Evolutionary conservation across 257 asterid genomes (phyloP).

Genomic region (Solanum corneliomulleri): DNA sequence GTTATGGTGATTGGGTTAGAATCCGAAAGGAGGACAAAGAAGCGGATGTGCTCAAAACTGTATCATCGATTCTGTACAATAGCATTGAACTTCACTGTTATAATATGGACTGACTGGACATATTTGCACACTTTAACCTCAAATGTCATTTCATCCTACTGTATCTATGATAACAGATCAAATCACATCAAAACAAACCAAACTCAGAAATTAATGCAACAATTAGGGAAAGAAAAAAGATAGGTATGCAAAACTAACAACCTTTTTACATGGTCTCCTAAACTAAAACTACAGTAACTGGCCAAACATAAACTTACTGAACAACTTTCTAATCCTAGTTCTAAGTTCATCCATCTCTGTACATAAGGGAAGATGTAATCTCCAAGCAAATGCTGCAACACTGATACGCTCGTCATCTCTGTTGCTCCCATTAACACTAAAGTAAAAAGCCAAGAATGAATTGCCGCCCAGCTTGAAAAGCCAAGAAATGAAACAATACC

Average conservation of each 20-base stretch:
- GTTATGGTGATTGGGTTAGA: neutral
- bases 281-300: neutral
- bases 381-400: neutral
- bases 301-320: neutral
- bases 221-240: neutral
- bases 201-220: neutral
- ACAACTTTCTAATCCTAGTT: neutral
- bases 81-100: neutral
- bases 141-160: neutral
- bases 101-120: neutral
- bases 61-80: neutral
- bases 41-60: neutral
- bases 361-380: neutral
- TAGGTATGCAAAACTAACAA: neutral
- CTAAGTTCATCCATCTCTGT: neutral
- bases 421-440: neutral
- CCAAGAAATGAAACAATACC: conserved; percentile 16
- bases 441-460: conserved; percentile 79
- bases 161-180: neutral
- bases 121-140: neutral
- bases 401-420: neutral
- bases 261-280: neutral
- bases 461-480: conserved; percentile 56
- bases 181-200: neutral
- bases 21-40: neutral